Percentiles rank a stretch among this genome's conserved stretches.
Conservation (phyloP, 192 early-diverging fungal species). For the Spizellomyces sp. region DNA sequence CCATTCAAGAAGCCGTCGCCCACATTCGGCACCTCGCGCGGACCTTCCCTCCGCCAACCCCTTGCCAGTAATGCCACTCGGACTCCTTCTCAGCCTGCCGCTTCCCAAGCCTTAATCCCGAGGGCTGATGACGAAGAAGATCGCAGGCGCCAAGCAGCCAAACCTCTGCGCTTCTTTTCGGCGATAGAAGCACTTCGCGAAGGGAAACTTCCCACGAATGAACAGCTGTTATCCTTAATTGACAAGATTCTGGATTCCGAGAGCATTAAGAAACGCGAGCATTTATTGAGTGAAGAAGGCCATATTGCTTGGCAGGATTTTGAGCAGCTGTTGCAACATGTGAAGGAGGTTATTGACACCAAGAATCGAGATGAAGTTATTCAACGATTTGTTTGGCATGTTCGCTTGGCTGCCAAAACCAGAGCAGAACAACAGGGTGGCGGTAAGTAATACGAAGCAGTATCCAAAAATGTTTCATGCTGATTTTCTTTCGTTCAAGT, state of each 20-base stretch:
- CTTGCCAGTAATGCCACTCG: too few species aligned
- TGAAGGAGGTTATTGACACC: constrained; percentile 30
- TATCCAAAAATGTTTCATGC: too few species aligned
- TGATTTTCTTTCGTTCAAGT: too few species aligned
- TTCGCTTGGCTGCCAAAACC: constrained; percentile 16
- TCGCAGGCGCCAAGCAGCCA: neutral
- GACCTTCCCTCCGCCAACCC: too few species aligned
- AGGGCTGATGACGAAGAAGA: too few species aligned
- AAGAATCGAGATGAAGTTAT: constrained; percentile 45
- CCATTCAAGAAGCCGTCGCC: too few species aligned
- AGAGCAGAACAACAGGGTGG: neutral
- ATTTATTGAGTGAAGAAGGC: constrained; percentile 8
- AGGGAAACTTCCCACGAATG: constrained; percentile 48
- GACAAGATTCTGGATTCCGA: constrained; percentile 17
- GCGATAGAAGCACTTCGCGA: constrained; percentile 35
- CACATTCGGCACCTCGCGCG: too few species aligned
- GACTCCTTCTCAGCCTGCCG: too few species aligned
- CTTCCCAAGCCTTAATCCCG: too few species aligned
- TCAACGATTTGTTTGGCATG: constrained; percentile 38
- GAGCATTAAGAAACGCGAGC: neutral
- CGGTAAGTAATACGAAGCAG: too few species aligned
- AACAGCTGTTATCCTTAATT: constrained; percentile 34
- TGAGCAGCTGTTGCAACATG: constrained; percentile 8
- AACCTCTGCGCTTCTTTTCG: constrained; percentile 6
- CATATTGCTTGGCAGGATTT: constrained; percentile 27